Conservation (phyloP, 2,329 filamentous ascomycete genomes). For the Myriosclerotinia scirpicola region DNA sequence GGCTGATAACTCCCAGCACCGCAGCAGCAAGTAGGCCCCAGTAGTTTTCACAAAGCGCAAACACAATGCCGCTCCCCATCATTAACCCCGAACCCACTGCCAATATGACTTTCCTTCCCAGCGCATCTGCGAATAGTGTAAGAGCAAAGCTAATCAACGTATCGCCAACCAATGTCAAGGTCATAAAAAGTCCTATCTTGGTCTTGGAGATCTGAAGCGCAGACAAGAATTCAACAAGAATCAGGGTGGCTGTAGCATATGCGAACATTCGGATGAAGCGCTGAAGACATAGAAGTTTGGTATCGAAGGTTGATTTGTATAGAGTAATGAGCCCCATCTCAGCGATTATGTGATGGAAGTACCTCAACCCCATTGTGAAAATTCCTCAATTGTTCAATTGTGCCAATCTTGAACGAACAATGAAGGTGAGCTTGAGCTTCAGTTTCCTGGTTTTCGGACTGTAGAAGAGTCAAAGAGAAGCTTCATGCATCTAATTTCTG, state of each 20-base stretch:
- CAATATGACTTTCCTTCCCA: slow-evolving; percentile 57
- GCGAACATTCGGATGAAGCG: slow-evolving; percentile 63
- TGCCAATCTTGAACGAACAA: neutral
- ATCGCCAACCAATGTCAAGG: slow-evolving; percentile 61
- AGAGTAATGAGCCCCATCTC: slow-evolving; percentile 51
- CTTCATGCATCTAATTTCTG: slow-evolving; percentile 1
- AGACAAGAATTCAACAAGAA: slow-evolving; percentile 57
- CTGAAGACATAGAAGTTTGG: slow-evolving; percentile 57
- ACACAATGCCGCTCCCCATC: slow-evolving; percentile 55
- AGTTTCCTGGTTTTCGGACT: neutral
- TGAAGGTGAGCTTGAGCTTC: neutral
- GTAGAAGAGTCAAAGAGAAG: slow-evolving; percentile 1
- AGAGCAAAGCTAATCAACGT: slow-evolving; percentile 58
- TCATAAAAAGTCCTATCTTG: slow-evolving; percentile 64
- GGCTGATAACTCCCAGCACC: slow-evolving; percentile 62
- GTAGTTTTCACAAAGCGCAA: slow-evolving; percentile 54
- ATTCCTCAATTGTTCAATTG: neutral
- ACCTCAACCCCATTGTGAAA: slow-evolving; percentile 31
- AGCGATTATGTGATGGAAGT: slow-evolving; percentile 32
- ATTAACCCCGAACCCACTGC: slow-evolving; percentile 56
- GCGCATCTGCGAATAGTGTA: slow-evolving; percentile 57
- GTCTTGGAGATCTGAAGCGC: slow-evolving; percentile 52
- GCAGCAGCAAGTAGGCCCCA: slow-evolving; percentile 59
- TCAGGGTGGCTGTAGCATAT: slow-evolving; percentile 58
- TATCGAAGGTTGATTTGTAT: slow-evolving; percentile 47